Conservation (phyloP, 1,284 basidiomycete species). For the Agaricales sp. region DNA sequence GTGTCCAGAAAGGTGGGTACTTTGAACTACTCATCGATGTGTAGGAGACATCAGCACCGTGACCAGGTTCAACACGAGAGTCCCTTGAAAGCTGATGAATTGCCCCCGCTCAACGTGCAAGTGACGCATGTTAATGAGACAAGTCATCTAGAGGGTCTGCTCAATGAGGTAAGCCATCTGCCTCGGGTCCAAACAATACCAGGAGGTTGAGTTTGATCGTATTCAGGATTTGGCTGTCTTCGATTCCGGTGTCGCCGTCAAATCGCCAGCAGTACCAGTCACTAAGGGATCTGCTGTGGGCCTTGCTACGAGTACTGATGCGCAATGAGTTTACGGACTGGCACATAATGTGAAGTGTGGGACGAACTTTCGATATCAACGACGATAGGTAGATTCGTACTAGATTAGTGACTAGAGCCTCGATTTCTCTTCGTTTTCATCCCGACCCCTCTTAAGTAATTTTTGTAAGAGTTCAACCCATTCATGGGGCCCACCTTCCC, state of each 20-base stretch:
- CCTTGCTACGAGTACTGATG: too few relatives aligned
- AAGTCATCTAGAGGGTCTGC: neutral
- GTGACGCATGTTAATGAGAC: neutral
- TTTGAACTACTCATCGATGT: too few relatives aligned
- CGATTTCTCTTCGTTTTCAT: too few relatives aligned
- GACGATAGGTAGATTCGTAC: too few relatives aligned
- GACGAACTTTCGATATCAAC: too few relatives aligned
- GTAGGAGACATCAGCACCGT: neutral
- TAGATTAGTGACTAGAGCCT: too few relatives aligned
- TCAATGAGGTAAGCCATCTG: neutral
- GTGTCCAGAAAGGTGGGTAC: neutral
- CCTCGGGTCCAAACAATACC: too few relatives aligned
- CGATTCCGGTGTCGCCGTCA: neutral
- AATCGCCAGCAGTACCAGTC: neutral
- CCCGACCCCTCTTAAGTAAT: constrained; percentile 30
- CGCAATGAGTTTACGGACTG: too few relatives aligned
- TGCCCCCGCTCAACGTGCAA: neutral
- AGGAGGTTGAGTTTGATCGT: neutral
- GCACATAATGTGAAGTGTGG: too few relatives aligned
- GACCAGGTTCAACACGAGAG: neutral
- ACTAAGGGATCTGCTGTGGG: neutral
- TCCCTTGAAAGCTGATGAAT: neutral
- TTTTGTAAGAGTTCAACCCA: constrained; percentile 52
- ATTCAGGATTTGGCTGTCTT: neutral
- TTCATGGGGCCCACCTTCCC: constrained; percentile 40